Conservation (phyloP, 1,284 basidiomycete species). For the Apiotrichum gracile region DNA sequence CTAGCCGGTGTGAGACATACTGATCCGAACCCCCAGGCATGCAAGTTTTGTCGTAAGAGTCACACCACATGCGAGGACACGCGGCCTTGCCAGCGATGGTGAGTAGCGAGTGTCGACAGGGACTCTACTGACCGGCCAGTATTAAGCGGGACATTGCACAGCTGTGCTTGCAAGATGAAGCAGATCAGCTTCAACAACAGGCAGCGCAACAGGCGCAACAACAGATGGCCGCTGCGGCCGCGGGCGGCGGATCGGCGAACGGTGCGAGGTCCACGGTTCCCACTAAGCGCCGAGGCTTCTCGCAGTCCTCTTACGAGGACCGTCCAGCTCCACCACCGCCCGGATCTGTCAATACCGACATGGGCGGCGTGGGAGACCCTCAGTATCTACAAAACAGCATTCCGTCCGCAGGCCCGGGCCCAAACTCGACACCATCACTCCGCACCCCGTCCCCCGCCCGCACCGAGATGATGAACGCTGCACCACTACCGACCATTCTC, state of each 20-base stretch:
- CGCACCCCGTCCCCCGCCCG: neutral
- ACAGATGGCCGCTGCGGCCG: conserved; percentile 5
- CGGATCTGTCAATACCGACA: neutral
- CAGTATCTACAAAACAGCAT: neutral
- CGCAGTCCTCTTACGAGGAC: neutral
- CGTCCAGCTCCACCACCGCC: neutral
- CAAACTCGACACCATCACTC: conserved; percentile 1
- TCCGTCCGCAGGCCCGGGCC: neutral
- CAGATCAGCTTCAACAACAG: conserved; percentile 16
- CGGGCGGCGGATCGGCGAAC: neutral
- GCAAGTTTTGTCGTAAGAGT: conserved; percentile 19
- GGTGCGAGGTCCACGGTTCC: conserved; percentile 4
- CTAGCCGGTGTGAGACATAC: neutral
- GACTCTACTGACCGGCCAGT: conserved; percentile 4
- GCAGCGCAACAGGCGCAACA: conserved; percentile 15
- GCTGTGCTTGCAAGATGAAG: conserved; percentile 15
- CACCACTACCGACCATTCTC: conserved; percentile 4
- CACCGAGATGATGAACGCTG: conserved; percentile 3
- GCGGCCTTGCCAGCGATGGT: conserved; percentile 19
- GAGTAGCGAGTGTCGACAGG: neutral
- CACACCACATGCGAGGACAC: conserved; percentile 19
- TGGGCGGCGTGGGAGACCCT: neutral
- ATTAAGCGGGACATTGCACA: conserved; percentile 21
- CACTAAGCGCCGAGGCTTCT: conserved; percentile 11
- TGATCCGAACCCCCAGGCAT: conserved; percentile 8